A percentile compares a stretch with the other conserved stretches of the same genome.
phyloP scores from a whole-genome alignment of 2,329 filamentous ascomycete species.

The Talaromyces sp. region DNA sequence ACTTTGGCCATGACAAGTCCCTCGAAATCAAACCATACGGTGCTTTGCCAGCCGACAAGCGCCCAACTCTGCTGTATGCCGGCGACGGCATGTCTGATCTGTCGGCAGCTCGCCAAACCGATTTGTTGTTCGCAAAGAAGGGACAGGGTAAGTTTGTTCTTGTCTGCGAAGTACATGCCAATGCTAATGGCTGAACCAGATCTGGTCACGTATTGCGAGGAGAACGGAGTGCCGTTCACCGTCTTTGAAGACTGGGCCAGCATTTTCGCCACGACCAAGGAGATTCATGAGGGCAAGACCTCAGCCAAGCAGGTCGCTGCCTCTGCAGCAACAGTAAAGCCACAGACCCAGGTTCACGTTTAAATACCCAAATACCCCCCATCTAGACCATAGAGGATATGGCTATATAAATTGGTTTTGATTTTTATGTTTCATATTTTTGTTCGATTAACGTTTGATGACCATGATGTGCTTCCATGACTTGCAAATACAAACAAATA shows the following conservation, averaged over 20 bases:
- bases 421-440: too few relatives aligned
- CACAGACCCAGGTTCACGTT: not conserved
- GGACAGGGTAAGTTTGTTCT: conserved; percentile 61
- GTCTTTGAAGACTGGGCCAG: conserved; percentile 79
- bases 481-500: too few relatives aligned
- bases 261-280: conserved; percentile 70
- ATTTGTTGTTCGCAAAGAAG: conserved; percentile 88
- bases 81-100: conserved; percentile 92
- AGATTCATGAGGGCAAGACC: conserved; percentile 67
- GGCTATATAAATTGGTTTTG: not conserved
- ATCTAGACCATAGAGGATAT: not conserved
- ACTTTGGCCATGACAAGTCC: conserved; percentile 96
- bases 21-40: conserved; percentile 80
- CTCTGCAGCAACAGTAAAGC: conserved; percentile 27
- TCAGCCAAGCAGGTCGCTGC: conserved; percentile 69
- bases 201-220: conserved; percentile 79
- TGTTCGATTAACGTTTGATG: not conserved
- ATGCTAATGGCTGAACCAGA: conserved; percentile 47
- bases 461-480: not conserved
- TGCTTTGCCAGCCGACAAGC: conserved; percentile 57
- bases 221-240: conserved; percentile 78
- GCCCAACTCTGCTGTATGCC: conserved; percentile 87
- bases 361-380: not conserved
- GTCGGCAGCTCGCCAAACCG: conserved; percentile 85
- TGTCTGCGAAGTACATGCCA: not conserved